Evolutionary conservation across 768 basidiomycete species (phyloP), one percentile per base, ranked within the genome.

Genomic region (Fomitopsis serialis): DNA sequence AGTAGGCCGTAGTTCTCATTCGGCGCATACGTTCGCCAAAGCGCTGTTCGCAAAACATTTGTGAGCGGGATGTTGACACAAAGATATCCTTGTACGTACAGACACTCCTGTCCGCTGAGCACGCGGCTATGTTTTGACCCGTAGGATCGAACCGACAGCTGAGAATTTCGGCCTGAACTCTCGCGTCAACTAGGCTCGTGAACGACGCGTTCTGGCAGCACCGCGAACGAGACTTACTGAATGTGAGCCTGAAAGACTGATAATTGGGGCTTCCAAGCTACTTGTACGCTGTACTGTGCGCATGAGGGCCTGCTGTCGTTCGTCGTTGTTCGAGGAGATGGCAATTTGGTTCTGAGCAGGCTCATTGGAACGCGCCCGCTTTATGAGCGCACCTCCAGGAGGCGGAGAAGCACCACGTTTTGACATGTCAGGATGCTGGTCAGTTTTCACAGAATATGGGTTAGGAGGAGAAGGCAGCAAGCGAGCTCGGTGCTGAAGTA

Each of bases 71-170:
- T 21, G 35, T 19, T 5, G 44, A 7, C 32, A 24, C 27, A 42
- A 50, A 25, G 22, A 34, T 36, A 46, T 5, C 13, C 13, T 19
- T 27, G n/a, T 4, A 82, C 92, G 69, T 62, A 92, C 94, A 96
- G 58, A 98, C 85, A 58, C 85, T 85, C 62, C 91, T 77, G 71
- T 99, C 96, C 2, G 88, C 80, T 13, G 92, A 94, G 65, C 88
- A 92, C 9, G 93, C 93, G 37, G 96, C 97, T 54, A 98, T 84
- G 59, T 90, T 91, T 67, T 95, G 87, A 3, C 97, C 97, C 2
- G 88, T 88, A 13, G 94, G 92, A 63, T 96, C 92, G 66, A 98
- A 98, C 60, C 92, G 80, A 73, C 93, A 92, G 60, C 89, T 89
- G 58, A 95, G 58, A 57, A 98, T 91, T 73, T 99, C 97, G 8